Base-by-base conservation (phyloP, 2,329 filamentous ascomycete species). In the Ascochyta fabae region DNA sequence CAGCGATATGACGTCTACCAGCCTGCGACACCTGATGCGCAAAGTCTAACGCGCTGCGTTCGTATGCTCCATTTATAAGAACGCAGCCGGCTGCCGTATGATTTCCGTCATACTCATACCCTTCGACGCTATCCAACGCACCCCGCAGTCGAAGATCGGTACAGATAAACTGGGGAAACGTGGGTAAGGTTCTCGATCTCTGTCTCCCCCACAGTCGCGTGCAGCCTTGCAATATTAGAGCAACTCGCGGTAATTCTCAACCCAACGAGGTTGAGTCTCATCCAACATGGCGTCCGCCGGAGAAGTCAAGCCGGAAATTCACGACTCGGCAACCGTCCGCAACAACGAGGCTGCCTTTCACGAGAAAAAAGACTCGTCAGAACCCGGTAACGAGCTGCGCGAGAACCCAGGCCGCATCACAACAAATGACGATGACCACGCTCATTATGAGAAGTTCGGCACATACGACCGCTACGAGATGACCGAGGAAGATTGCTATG, bases 401-500 rank as follows among this genome's bases (percentile, higher is more conserved):
- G 68, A 68, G 38, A 58, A 69, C 33, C 59, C 66, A 5, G 34
- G 50, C 5, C 52, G 56, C 15, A 35, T 49, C 9, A 61, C 54
- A 6, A 57, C 60, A 24, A 58, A 40, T 36, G 62, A 67, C 2
- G 64, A 60, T 9, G 71, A 74, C 46, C 66, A 64, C 31, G 48
- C 63, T 12, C 70, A 72, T 51, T 72, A 65, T 50, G 66, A 69
- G 7, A 73, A 70, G 31, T 71, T 67, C 36, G 70, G 71, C 23
- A 75, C 72, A 0, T 74, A 80, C 65, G 78, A 79, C 60, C 79
- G 79, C 61, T 77, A 78, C 65, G 80, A 75, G 57, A 75, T 84
- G 56, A 79, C 75, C 0, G 82, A 83, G 53, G 75, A 75, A 15
- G 79, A 83, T 36, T 79, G 78, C 67, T 82, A 83, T 46, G 77